phyloP scores from a whole-genome alignment of 1,284 basidiomycete genomes.

The Cutaneotrichosporon cutaneum region DNA sequence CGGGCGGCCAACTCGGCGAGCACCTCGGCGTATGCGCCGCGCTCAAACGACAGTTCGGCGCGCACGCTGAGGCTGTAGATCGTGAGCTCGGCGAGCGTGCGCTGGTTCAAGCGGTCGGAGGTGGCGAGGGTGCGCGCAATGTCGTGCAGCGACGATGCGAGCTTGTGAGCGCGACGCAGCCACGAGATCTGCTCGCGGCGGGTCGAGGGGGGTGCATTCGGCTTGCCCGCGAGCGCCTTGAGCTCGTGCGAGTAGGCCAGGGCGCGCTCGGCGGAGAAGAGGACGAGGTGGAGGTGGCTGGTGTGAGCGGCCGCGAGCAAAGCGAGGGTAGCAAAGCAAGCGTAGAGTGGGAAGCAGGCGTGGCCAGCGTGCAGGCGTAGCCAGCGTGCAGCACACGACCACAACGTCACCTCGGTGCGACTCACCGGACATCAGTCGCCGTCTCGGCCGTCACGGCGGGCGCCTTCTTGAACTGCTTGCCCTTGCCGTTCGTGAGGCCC shows the following conservation, averaged over 20 bases:
- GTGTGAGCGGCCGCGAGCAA: conserved; percentile 10
- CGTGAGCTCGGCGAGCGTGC: conserved; percentile 49
- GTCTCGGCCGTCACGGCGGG: conserved; percentile 64
- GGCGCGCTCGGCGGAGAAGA: conserved; percentile 88
- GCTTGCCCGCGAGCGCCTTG: conserved; percentile 49
- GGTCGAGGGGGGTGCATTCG: conserved; percentile 23
- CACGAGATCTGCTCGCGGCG: conserved; percentile 56
- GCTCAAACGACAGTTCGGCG: conserved; percentile 55
- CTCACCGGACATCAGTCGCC: conserved; percentile 75
- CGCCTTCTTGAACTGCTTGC: conserved; percentile 81
- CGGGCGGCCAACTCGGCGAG: conserved; percentile 76
- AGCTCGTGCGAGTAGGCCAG: conserved; percentile 87
- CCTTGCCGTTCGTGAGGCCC: conserved; percentile 83
- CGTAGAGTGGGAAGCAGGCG: no score
- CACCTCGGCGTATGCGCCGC: conserved; percentile 73
- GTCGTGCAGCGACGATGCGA: conserved; percentile 73
- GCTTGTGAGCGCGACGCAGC: conserved; percentile 79
- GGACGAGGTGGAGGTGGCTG: conserved; percentile 66
- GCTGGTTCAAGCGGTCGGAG: conserved; percentile 26
- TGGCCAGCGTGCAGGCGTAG: no score
- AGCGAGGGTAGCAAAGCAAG: neutral
- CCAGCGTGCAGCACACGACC: neutral
- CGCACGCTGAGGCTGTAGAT: conserved; percentile 52
- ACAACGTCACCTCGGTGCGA: conserved; percentile 23
- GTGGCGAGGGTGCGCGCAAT: conserved; percentile 64